Evolutionary conservation across 352 stramenopile species (phyloP).

Genomic region (Hyaloperonospora brassicae): DNA sequence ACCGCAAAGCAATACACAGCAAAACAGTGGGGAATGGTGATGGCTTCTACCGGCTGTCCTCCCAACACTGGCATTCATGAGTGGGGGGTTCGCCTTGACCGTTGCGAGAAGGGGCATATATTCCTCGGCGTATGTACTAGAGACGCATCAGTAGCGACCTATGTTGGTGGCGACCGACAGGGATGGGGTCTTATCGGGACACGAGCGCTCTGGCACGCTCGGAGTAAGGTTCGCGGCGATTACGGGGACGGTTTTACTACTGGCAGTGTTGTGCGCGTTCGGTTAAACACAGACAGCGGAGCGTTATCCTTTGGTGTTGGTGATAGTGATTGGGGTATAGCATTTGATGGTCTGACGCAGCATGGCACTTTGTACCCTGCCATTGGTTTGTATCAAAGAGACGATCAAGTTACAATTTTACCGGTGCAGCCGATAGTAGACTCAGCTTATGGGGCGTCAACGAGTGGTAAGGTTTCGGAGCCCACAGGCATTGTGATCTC

Average conservation of each 20-base stretch:
- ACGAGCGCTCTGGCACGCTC: slow-evolving; percentile 82
- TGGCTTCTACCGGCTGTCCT: slow-evolving; percentile 75
- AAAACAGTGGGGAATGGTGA: slow-evolving; percentile 88
- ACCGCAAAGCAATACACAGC: slow-evolving; percentile 86
- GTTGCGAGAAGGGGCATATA: slow-evolving; percentile 86
- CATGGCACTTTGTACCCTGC: slow-evolving; percentile 83
- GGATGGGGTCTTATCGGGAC: slow-evolving; percentile 86
- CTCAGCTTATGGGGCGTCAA: slow-evolving; percentile 20
- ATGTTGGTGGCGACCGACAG: slow-evolving; percentile 83
- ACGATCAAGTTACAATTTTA: slow-evolving; percentile 84
- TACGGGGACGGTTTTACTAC: slow-evolving; percentile 87
- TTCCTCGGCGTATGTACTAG: slow-evolving; percentile 84
- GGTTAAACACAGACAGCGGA: slow-evolving; percentile 81
- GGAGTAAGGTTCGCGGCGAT: slow-evolving; percentile 83
- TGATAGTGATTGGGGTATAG: slow-evolving; percentile 84
- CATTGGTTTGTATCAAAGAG: slow-evolving; percentile 83
- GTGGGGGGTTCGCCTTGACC: slow-evolving; percentile 81
- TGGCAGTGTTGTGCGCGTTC: slow-evolving; percentile 69
- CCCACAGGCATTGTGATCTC: slow-evolving; percentile 42
- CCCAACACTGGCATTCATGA: slow-evolving; percentile 83
- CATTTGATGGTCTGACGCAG: slow-evolving; percentile 82
- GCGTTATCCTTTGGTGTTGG: slow-evolving; percentile 83
- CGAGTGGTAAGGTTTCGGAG: slow-evolving; percentile 19
- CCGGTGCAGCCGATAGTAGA: slow-evolving; percentile 46
- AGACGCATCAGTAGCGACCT: slow-evolving; percentile 81